These are phyloP conservation scores for Lactarius hengduanensis DNA, from an alignment of 768 basidiomycete species.

Conservation along the genomic window DNA sequence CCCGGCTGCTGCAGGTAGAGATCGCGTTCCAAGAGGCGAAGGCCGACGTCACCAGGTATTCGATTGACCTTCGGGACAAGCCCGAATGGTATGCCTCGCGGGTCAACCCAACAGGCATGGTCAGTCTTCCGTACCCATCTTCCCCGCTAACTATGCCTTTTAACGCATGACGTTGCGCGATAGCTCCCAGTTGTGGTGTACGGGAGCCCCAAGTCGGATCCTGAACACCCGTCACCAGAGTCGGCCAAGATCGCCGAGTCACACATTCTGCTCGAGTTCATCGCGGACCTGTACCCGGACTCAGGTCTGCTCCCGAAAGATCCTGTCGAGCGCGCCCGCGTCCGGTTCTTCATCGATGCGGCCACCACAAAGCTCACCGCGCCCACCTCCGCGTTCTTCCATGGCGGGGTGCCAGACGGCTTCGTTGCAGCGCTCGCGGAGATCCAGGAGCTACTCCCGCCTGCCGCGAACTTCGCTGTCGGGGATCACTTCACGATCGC, in stretches of 20 bases:
- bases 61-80: conserved; percentile 60
- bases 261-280: conserved; percentile 57
- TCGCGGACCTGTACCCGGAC: conserved; percentile 53
- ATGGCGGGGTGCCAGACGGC: conserved; percentile 39
- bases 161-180: background rate
- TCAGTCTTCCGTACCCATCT: conserved; percentile 29
- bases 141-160: background rate
- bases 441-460: conserved; percentile 48
- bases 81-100: conserved; percentile 63
- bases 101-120: conserved; percentile 63
- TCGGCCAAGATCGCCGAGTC: conserved; percentile 60
- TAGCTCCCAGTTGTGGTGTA: conserved; percentile 59
- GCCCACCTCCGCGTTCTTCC: conserved; percentile 35
- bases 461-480: conserved; percentile 40
- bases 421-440: conserved; percentile 44
- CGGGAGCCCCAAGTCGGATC: conserved; percentile 54
- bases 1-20: conserved; percentile 42
- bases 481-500: conserved; percentile 52
- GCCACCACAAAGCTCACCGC: conserved; percentile 44
- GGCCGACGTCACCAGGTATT: conserved; percentile 46
- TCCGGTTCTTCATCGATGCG: conserved; percentile 57
- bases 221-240: conserved; percentile 52
- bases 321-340: conserved; percentile 52
- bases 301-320: conserved; percentile 51
- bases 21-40: conserved; percentile 58